phyloP scores from a whole-genome alignment of 2,329 filamentous ascomycete genomes.

The Colletotrichum orbiculare region DNA sequence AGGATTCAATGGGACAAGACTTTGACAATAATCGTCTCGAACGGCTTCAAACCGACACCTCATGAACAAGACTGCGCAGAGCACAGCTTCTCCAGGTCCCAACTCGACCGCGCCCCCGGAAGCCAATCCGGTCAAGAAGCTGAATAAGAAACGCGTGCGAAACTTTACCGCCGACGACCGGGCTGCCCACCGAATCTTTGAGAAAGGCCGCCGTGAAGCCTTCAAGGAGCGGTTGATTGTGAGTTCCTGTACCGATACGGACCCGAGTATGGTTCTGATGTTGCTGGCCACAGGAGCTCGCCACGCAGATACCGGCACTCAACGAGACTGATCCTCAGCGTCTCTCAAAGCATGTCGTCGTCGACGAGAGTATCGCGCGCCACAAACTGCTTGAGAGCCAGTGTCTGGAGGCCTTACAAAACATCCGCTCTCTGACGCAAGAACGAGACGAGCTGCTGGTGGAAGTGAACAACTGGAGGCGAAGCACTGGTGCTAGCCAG shows the following conservation, averaged over 20 bases:
- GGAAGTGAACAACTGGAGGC: constrained; percentile 43
- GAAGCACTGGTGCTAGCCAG: constrained; percentile 18
- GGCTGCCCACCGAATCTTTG: constrained; percentile 53
- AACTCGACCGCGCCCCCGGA: constrained; percentile 12
- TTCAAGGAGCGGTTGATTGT: constrained; percentile 53
- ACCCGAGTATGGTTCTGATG: neutral
- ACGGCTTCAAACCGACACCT: neutral
- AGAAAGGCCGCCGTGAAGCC: constrained; percentile 53
- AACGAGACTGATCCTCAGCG: constrained; percentile 47
- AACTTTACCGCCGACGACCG: constrained; percentile 54
- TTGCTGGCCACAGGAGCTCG: constrained; percentile 46
- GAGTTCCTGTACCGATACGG: constrained; percentile 31
- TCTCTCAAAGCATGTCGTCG: constrained; percentile 53
- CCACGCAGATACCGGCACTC: constrained; percentile 48
- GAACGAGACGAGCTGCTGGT: constrained; percentile 45
- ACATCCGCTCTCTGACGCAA: constrained; percentile 37
- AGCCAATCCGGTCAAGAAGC: constrained; percentile 8
- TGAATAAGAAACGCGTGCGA: constrained; percentile 48
- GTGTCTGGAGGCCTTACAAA: constrained; percentile 36
- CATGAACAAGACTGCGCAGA: constrained; percentile 24
- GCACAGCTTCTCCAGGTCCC: constrained; percentile 6
- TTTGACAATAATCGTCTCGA: neutral
- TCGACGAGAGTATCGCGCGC: constrained; percentile 49
- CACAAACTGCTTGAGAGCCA: constrained; percentile 41
- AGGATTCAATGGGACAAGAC: constrained; percentile 2